A percentile compares a stretch with the other conserved stretches of the same genome.
These are phyloP conservation scores for Botrytis porri DNA, from an alignment of 2,329 filamentous ascomycete species.

Conservation along the genomic window DNA sequence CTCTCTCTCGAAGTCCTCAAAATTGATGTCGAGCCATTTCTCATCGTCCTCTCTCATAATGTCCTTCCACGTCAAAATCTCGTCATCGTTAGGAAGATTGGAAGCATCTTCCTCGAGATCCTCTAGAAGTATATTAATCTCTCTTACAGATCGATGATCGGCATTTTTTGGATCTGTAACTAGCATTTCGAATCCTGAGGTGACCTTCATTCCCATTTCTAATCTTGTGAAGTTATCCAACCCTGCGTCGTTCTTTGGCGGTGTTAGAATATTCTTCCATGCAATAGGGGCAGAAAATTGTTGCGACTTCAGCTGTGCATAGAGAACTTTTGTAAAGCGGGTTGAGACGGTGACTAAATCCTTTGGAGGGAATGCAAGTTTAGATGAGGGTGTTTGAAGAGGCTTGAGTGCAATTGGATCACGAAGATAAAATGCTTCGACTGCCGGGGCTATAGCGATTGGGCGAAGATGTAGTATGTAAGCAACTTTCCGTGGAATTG, in stretches of 20 bases:
- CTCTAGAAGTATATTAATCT: constrained; percentile 71
- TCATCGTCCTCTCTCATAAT: constrained; percentile 72
- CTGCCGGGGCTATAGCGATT: constrained; percentile 73
- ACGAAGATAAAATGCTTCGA: constrained; percentile 89
- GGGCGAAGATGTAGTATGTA: constrained; percentile 74
- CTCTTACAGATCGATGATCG: constrained; percentile 66
- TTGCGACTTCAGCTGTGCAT: constrained; percentile 86
- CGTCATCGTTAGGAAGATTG: constrained; percentile 64
- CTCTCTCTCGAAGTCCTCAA: constrained; percentile 82
- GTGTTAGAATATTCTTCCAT: constrained; percentile 45
- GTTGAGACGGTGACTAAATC: constrained; percentile 79
- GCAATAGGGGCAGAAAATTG: constrained; percentile 65
- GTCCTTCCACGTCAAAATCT: constrained; percentile 69
- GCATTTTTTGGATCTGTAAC: constrained; percentile 63
- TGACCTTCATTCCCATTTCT: constrained; percentile 86
- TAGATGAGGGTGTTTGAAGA: constrained; percentile 53
- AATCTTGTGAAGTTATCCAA: constrained; percentile 38
- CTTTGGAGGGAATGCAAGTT: constrained; percentile 65
- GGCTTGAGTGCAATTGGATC: constrained; percentile 74
- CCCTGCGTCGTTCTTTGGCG: constrained; percentile 33
- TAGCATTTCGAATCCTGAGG: constrained; percentile 89
- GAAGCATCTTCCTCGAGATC: constrained; percentile 52
- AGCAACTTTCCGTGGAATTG: constrained; percentile 77
- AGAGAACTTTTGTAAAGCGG: constrained; percentile 83
- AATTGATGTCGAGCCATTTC: constrained; percentile 88